Evolutionary conservation across 352 stramenopile genomes (phyloP).

Genomic region (Globisporangium parvum): DNA sequence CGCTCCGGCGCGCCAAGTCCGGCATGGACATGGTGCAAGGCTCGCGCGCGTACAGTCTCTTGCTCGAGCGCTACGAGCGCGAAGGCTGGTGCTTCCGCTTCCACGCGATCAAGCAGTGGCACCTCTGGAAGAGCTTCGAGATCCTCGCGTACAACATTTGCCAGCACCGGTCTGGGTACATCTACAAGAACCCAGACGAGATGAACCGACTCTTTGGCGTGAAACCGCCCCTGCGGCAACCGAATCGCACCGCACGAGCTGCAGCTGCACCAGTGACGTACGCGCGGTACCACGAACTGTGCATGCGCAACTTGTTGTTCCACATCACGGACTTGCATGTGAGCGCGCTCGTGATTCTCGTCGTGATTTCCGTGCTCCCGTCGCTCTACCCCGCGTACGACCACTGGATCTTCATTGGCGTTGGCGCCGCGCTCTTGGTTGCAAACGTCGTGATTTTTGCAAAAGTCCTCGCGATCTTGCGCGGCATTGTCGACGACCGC

Average conservation of each 20-base stretch:
- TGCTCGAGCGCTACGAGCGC: constrained; percentile 70
- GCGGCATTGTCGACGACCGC: constrained; percentile 79
- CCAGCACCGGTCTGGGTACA: constrained; percentile 78
- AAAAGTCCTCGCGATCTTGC: constrained; percentile 78
- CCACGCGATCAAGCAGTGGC: constrained; percentile 79
- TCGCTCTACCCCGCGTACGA: constrained; percentile 55
- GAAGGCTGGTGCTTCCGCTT: constrained; percentile 79
- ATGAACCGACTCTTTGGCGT: constrained; percentile 81
- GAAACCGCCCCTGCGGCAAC: constrained; percentile 8
- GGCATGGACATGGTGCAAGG: constrained; percentile 76
- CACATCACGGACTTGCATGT: constrained; percentile 79
- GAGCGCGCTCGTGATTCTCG: constrained; percentile 69
- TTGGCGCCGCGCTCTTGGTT: constrained; percentile 43
- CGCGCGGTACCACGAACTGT: constrained; percentile 70
- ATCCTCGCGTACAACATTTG: constrained; percentile 87
- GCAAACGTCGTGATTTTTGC: constrained; percentile 81
- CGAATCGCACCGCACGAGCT: constrained; percentile 2
- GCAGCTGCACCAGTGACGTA: constrained; percentile 46
- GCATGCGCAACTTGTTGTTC: constrained; percentile 80
- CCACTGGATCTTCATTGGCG: constrained; percentile 71
- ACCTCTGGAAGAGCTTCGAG: constrained; percentile 86
- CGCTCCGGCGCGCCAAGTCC: constrained; percentile 37
- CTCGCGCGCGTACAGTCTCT: constrained; percentile 61
- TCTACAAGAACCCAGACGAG: constrained; percentile 85
- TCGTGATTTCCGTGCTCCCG: constrained; percentile 64